Base-by-base conservation (phyloP, 1,284 basidiomycete genomes). In the Fomitopsis palustris region DNA sequence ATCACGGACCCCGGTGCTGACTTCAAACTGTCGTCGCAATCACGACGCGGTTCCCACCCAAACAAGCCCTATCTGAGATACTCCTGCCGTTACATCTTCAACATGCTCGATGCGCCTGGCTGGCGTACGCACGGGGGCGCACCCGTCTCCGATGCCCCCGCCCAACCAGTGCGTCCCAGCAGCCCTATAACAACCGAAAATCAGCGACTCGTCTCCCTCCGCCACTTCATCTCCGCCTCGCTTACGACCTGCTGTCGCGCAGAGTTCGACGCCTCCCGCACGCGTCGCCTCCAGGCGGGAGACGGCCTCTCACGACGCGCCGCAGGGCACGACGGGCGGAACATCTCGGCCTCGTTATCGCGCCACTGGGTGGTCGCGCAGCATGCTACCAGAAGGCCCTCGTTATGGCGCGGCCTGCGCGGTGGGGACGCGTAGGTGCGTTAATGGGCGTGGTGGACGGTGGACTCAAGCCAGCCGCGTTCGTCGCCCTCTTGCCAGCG, bases 151-250 rank as follows among this genome's bases (percentile, higher is more conserved):
- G 49, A 17, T 31, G 49, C 29, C 4, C 17, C 31, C 49, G n/a
- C 49, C n/a, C 49, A 27, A 45, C 23, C 23, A 29, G 14, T 14
- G 45, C 27, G 27, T 47, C 45, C 23, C 23, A 47, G n/a, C 45
- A 23, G 17, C 25, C 45, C 45, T 47, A 47, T 47, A 21, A 12
- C 45, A 47, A 47, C 45, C 6, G 35, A 37, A 9, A 12, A 37
- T 37, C 35, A 37, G 8, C 12, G 12, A 47, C 45, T 29, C 45
- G 43, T 54, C 53, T 23, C 43, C 51, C 55, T 64, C 69, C 65
- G 65, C 61, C 14, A 53, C 52, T 54, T 67, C 69, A 29, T 27
- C 45, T 29, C 45, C 23, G 45, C 10, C 45, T 47, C 45, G 45
- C 45, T 27, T 29, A 31, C 21, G 49, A 21, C 49, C 23, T 19